Conservation (phyloP, 306 rosid genomes). For the Aeschynomene evenia region DNA sequence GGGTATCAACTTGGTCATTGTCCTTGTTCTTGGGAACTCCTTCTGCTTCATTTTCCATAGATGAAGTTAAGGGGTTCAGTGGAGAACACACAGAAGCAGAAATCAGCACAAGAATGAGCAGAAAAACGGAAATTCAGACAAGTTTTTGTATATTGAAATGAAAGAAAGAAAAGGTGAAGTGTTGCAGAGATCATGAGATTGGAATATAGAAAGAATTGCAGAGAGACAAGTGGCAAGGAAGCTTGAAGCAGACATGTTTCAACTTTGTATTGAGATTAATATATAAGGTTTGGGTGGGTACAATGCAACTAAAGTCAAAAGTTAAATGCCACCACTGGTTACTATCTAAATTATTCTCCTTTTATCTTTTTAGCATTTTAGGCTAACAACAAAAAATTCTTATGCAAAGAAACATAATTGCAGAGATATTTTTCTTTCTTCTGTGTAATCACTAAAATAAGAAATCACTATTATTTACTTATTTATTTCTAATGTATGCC, state of each 20-base stretch:
- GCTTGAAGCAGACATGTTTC: neutral
- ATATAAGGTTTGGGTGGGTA: neutral
- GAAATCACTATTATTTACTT: too few relatives aligned
- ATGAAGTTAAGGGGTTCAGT: neutral
- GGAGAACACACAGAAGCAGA: neutral
- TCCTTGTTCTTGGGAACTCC: neutral
- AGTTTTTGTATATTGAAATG: neutral
- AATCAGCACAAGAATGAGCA: neutral
- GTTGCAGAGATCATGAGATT: neutral
- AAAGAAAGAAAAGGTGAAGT: neutral
- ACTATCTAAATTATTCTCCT: neutral
- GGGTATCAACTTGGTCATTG: neutral
- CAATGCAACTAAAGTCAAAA: neutral
- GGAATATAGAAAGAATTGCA: neutral
- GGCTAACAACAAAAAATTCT: neutral
- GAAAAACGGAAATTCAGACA: neutral
- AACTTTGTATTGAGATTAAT: neutral
- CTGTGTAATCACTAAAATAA: too few relatives aligned
- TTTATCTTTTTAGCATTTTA: neutral
- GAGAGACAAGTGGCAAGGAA: neutral
- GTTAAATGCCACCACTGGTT: neutral
- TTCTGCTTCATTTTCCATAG: slow-evolving; percentile 20
- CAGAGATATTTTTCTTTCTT: neutral
- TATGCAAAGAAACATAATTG: neutral
- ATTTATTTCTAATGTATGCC: too few relatives aligned